Base-by-base conservation (phyloP, 768 basidiomycete species). In the Hydnomerulius pinastri region DNA sequence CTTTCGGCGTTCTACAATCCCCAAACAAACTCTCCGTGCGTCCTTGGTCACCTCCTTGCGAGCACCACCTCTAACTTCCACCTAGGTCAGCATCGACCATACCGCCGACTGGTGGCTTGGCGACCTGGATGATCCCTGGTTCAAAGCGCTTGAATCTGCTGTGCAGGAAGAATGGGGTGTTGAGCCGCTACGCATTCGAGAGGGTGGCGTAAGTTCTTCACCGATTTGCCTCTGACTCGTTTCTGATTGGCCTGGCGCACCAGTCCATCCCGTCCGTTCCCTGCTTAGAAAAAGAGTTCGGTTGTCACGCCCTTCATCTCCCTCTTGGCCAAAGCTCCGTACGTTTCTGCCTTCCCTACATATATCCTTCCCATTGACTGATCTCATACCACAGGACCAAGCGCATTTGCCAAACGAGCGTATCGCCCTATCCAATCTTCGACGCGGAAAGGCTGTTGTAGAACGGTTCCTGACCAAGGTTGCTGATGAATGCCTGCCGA, bases 21-120 rank as follows among this genome's bases (percentile, higher is more conserved):
- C 81, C 85, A 1, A 96, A 98, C 65, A 68, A 67, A 12, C 72
- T 98, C 20, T 72, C 85, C 57, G 94, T 93, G 50, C 39, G 53
- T 55, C 6, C 9, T 25, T 44, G 11, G 9, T 9, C 25, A 6
- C 20, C 28, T n/a, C n/a, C n/a, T n/a, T 13, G 33, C 30, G 11
- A 13, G 15, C 33, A 32, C 20, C 28, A 18, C 33, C n/a, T 23
- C 35, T 38, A n/a, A 33, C 6, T 20, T 17, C 35, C 4, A 10
- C 28, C 3, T 56, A 94, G 91, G 77, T 95, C 56, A 77, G 73
- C 17, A 82, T 97, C 46, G 83, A 88, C 36, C 89, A 92, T 51
- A 86, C 81, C 2, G 94, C 93, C 0, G 87, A 94, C 60, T 98
- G 95, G 95, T 99, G 96, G 96, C 77, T 99, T 2, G 93, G 95